Conservation (phyloP, 2,329 filamentous ascomycete species). For the Phaeosphaeria sp. region DNA sequence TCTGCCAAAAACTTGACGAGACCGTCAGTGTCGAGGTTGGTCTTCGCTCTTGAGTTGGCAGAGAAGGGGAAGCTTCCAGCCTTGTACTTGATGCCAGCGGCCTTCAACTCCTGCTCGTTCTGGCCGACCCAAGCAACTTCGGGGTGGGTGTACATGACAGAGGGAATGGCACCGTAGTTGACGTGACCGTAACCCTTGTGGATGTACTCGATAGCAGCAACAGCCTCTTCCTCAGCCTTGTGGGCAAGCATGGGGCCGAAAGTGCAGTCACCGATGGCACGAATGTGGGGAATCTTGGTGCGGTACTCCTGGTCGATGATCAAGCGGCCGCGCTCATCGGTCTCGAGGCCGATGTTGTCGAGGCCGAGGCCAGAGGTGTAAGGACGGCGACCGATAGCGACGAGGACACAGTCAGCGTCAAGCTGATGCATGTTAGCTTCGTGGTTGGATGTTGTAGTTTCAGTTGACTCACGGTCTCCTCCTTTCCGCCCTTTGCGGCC, state of each 20-base stretch:
- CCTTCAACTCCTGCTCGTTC: constrained; percentile 95
- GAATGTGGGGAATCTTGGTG: constrained; percentile 96
- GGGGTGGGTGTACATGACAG: constrained; percentile 99
- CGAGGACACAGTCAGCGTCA: constrained; percentile 92
- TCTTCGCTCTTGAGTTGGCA: constrained; percentile 98
- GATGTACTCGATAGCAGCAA: constrained; percentile 95
- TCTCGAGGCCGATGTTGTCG: constrained; percentile 91
- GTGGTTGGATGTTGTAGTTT: background rate
- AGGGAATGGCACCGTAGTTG: constrained; percentile 97
- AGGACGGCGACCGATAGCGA: constrained; percentile 93
- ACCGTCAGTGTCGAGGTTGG: constrained; percentile 94
- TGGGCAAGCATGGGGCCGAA: constrained; percentile 99
- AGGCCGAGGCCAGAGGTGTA: constrained; percentile 92
- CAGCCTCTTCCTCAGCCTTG: constrained; percentile 98
- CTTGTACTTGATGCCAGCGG: constrained; percentile 87
- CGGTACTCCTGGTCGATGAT: constrained; percentile 99
- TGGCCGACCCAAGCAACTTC: constrained; percentile 99
- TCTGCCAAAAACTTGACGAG: constrained; percentile 97
- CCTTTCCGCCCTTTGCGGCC: constrained; percentile 94
- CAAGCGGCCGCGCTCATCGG: constrained; percentile 90
- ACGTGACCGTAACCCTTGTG: constrained; percentile 98
- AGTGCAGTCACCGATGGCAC: constrained; percentile 93
- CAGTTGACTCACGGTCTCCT: constrained; percentile 73
- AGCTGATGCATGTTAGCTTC: constrained; percentile 63
- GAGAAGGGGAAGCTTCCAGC: constrained; percentile 95